Evolutionary conservation across 768 basidiomycete species (phyloP).

Genomic region (Leccinum fibrillosum): DNA sequence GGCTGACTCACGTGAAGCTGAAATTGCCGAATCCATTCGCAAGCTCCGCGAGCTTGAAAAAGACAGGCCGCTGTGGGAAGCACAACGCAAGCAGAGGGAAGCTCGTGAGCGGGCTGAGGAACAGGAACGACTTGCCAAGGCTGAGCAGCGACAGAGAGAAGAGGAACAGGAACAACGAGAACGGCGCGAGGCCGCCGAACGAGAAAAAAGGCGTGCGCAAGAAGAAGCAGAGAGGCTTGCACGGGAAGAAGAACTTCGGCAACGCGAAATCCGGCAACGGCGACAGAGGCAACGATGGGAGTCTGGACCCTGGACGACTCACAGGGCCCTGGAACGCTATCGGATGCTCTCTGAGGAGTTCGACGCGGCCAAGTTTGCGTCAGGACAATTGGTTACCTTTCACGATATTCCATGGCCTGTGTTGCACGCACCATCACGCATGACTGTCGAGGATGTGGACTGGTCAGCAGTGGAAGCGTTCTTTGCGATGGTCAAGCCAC

Average conservation of each 20-base stretch:
- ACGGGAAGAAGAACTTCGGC: constrained; percentile 34
- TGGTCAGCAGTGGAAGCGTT: constrained; percentile 72
- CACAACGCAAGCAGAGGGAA: constrained; percentile 44
- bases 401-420: constrained; percentile 77
- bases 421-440: constrained; percentile 47
- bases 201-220: constrained; percentile 18
- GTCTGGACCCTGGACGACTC: constrained; percentile 58
- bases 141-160: constrained; percentile 32
- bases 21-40: constrained; percentile 60
- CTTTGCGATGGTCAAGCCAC: constrained; percentile 49
- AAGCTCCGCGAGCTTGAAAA: constrained; percentile 67
- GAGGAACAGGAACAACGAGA: constrained; percentile 26
- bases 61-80: constrained; percentile 62
- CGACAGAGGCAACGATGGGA: constrained; percentile 55
- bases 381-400: constrained; percentile 51
- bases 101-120: constrained; percentile 42
- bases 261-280: constrained; percentile 39
- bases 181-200: constrained; percentile 26
- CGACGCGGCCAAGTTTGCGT: constrained; percentile 55
- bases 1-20: constrained; percentile 37
- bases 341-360: constrained; percentile 57
- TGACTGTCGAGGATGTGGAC: constrained; percentile 63
- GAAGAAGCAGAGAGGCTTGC: constrained; percentile 31
- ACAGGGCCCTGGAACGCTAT: constrained; percentile 71
- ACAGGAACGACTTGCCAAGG: constrained; percentile 36